A percentile compares a stretch with the other conserved stretches of the same genome.
These are phyloP conservation scores for Fusarium miscanthi DNA, from an alignment of 2,329 filamentous ascomycete genomes.

Conservation along the genomic window DNA sequence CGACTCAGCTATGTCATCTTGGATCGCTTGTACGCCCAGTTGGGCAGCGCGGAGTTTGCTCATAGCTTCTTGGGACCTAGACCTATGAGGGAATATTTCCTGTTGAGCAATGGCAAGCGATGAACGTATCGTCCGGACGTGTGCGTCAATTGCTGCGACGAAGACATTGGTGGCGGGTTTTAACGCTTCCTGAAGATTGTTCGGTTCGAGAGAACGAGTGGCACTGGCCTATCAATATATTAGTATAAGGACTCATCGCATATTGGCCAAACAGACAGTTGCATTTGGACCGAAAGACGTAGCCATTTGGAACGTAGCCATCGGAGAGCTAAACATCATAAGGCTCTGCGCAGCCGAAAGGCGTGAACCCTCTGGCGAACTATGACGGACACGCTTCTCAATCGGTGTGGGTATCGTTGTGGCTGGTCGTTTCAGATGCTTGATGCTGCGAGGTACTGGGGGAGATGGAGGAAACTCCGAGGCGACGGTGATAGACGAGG, in stretches of 20 bases:
- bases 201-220: constrained; percentile 35
- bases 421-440: constrained; percentile 37
- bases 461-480: constrained; percentile 43
- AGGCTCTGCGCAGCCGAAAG: constrained; percentile 45
- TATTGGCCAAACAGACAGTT: constrained; percentile 23
- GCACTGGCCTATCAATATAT: constrained; percentile 25
- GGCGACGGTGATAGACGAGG: constrained; percentile 44
- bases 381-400: constrained; percentile 43
- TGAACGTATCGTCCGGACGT: constrained; percentile 39
- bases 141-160: constrained; percentile 37
- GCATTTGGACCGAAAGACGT: constrained; percentile 31
- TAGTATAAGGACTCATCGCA: not conserved
- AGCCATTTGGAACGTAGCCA: constrained; percentile 46
- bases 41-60: constrained; percentile 37
- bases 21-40: constrained; percentile 32
- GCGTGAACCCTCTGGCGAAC: constrained; percentile 44
- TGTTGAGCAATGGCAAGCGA: constrained; percentile 40
- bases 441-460: constrained; percentile 38
- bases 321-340: constrained; percentile 47
- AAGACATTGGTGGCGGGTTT: constrained; percentile 39
- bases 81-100: constrained; percentile 45
- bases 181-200: constrained; percentile 38
- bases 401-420: constrained; percentile 33
- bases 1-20: constrained; percentile 36
- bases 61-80: constrained; percentile 42